A percentile compares a stretch with the other conserved stretches of the same genome.
Conservation (phyloP, 805 yeast genomes). For the Schizosaccharomyces osmophilus region DNA sequence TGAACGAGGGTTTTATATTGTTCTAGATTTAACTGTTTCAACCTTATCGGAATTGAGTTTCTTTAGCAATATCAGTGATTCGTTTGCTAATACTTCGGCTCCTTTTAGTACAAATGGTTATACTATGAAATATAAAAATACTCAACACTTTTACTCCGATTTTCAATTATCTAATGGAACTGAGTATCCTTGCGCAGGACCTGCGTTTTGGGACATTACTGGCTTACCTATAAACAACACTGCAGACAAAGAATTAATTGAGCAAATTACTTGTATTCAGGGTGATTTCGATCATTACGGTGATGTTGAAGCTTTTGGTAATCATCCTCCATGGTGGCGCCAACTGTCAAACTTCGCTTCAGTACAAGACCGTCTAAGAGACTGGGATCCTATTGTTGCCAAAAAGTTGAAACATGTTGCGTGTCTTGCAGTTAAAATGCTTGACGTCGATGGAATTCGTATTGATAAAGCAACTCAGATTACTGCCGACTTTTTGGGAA, state of each 20-base stretch:
- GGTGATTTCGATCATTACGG: slow-evolving; percentile 2
- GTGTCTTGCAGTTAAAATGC: not conserved
- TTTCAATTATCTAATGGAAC: not conserved
- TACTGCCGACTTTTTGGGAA: not conserved
- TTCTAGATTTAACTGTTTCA: not conserved
- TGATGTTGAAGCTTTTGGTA: slow-evolving; percentile 1
- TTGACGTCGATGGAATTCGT: slow-evolving; percentile 1
- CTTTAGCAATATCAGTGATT: not conserved
- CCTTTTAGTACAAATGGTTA: not conserved
- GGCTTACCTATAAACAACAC: not conserved
- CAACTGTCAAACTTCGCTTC: slow-evolving; percentile 1
- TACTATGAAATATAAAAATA: not conserved
- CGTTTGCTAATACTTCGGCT: not conserved
- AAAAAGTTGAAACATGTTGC: not conserved
- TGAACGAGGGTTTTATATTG: not conserved
- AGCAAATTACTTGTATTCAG: not conserved
- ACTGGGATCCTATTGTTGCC: not conserved
- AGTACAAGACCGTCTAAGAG: slow-evolving; percentile 1
- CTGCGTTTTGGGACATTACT: not conserved
- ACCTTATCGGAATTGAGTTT: not conserved
- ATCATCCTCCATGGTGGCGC: slow-evolving; percentile 1
- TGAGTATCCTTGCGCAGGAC: not conserved
- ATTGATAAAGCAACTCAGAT: slow-evolving; percentile 1
- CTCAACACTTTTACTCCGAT: not conserved
- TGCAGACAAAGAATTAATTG: not conserved